phyloP scores from a whole-genome alignment of 371 early-diverging fungal genomes.

The Mucor ambiguus region DNA sequence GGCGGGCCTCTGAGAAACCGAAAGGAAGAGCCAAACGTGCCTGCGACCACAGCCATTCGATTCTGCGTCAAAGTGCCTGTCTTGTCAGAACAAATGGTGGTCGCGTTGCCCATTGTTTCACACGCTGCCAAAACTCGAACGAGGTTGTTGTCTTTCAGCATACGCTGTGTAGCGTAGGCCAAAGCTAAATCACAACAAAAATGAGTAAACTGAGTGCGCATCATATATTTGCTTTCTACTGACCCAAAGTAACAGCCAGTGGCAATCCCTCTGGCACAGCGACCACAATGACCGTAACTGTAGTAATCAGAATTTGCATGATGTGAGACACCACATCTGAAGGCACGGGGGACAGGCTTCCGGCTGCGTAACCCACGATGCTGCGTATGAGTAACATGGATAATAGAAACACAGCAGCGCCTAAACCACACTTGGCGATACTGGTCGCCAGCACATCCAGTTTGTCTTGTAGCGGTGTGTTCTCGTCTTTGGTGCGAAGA shows the following conservation, averaged over 20 bases:
- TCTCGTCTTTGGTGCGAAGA: slow-evolving; percentile 53
- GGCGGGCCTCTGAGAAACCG: slow-evolving; percentile 47
- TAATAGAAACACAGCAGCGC: slow-evolving; percentile 65
- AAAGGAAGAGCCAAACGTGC: slow-evolving; percentile 55
- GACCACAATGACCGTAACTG: slow-evolving; percentile 77
- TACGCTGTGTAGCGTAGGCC: slow-evolving; percentile 80
- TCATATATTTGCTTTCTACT: background rate
- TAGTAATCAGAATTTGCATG: slow-evolving; percentile 65
- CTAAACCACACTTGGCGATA: slow-evolving; percentile 71
- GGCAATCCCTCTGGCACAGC: slow-evolving; percentile 87
- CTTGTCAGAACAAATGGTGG: slow-evolving; percentile 91
- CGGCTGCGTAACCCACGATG: slow-evolving; percentile 36
- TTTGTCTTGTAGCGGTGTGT: slow-evolving; percentile 75
- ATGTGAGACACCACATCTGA: slow-evolving; percentile 47
- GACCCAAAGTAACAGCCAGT: slow-evolving; percentile 72
- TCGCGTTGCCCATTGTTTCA: slow-evolving; percentile 95
- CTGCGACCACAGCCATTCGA: slow-evolving; percentile 86
- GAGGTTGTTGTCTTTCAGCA: slow-evolving; percentile 90
- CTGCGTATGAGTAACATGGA: slow-evolving; percentile 60
- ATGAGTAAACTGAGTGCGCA: background rate
- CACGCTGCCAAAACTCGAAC: slow-evolving; percentile 89
- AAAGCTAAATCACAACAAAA: slow-evolving; percentile 42
- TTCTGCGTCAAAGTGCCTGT: slow-evolving; percentile 92
- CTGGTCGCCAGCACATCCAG: slow-evolving; percentile 64
- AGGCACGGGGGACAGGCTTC: slow-evolving; percentile 17